Base-by-base conservation (phyloP, 768 basidiomycete genomes). In the Lactifluus rugatus region DNA sequence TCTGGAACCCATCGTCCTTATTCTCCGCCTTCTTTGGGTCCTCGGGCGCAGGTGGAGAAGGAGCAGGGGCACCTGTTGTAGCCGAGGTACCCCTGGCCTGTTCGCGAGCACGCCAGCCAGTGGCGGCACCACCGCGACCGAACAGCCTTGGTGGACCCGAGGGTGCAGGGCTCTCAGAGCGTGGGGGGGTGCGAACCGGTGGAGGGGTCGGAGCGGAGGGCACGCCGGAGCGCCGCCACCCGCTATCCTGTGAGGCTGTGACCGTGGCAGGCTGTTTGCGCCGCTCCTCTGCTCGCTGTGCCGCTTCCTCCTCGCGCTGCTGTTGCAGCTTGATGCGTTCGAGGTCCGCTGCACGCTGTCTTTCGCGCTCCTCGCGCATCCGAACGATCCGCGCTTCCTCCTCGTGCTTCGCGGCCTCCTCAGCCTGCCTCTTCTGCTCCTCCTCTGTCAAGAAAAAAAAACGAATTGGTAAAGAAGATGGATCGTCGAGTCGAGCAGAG, bases 1-100 rank as follows among this genome's bases (percentile, higher is more conserved):
- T 76, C 70, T 84, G 81, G 77, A 89, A 89, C 3, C 88, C 87
- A 65, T 89, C 87, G 3, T 81, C 75, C 65, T 75, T 79, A 63
- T 72, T 73, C 5, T 67, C 50, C 51, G 79, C 78, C 53, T 79
- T 75, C 62, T 71, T 72, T 2, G 64, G 46, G 5, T 66, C 52
- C 5, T 62, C 60, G 5, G 42, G 28, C 13, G 49, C 45, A 16
- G 17, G 45, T 0, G 54, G 11, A 10, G 54, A 13, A 4, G 55
- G 62, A 11, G 70, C 66, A 0, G 75, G 73, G 44, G 78, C 74
- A 11, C 78, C 72, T 16, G 69, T 66, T 34, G 73, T 62, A 9
- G 74, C 64, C 21, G 67, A 57, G 19, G 62, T 61, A 14, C 62
- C 67, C 66, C 71, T 81, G 11, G 76, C 80, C 31, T 75, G 76